Evolutionary conservation across 2,329 filamentous ascomycete species (phyloP).

Genomic region (Colletotrichum siamense): DNA sequence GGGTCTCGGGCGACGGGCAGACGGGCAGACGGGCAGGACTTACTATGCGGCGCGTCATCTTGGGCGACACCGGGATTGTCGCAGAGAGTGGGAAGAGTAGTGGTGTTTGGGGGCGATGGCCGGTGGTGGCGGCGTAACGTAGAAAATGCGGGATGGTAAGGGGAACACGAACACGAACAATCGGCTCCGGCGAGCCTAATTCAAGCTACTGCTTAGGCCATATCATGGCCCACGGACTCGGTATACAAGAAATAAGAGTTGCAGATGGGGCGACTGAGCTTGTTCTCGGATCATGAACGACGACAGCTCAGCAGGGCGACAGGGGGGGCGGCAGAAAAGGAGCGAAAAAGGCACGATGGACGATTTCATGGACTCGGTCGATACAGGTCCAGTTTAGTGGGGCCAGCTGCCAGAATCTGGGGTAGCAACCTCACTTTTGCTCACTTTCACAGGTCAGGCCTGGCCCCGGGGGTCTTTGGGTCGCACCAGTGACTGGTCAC

Average conservation of each 20-base stretch:
- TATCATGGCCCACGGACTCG: constrained; percentile 11
- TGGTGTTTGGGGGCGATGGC: background rate
- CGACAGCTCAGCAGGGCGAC: background rate
- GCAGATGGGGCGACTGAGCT: constrained; percentile 2
- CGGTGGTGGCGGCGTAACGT: background rate
- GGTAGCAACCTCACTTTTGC: constrained; percentile 6
- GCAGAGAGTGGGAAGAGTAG: background rate
- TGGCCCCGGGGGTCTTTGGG: background rate
- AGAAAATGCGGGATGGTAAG: background rate
- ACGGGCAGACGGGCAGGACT: background rate
- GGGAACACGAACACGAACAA: constrained; percentile 4
- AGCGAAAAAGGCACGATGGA: constrained; percentile 1
- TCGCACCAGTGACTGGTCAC: background rate
- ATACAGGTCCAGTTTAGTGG: constrained; percentile 10
- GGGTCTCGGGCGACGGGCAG: background rate
- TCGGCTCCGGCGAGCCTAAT: constrained; percentile 20
- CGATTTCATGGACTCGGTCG: constrained; percentile 2
- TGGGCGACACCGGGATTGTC: constrained; percentile 12
- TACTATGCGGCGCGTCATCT: constrained; percentile 27
- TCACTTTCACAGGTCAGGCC: background rate
- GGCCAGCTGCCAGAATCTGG: constrained; percentile 10
- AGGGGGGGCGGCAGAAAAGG: constrained; percentile 8
- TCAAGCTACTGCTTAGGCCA: constrained; percentile 18
- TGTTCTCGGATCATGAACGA: background rate
- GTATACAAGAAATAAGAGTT: background rate